Evolutionary conservation across 345 rosid genomes (phyloP), one percentile per base, ranked within the genome.

Genomic region (Citrus inodora): DNA sequence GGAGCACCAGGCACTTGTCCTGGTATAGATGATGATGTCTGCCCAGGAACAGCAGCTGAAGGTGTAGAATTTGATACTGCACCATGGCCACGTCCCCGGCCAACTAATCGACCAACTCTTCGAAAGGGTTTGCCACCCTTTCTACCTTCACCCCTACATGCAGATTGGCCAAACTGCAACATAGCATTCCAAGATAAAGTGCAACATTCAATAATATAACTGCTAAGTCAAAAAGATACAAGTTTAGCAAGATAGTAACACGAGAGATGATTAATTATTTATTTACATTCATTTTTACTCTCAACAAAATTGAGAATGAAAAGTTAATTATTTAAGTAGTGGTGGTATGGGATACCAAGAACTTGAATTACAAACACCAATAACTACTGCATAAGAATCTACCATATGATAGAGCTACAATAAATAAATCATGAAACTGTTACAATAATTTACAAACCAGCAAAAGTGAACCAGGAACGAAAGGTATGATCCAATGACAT

Each of bases 101-200:
- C 71, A 72, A 51, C 70, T 58, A 56, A 30, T 79, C 82, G 62
- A 60, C 75, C 60, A 65, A 82, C 79, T 61, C 84, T 81, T 76
- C 75, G 38, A 64, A 73, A 78, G 25, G 74, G 77, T 69, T 77
- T 81, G 28, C 80, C 80, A 61, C 78, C 83, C 70, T 40, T 85
- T 77, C 83, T 82, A 55, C 75, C 75, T 68, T 81, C 79, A 72
- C 79, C 77, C 73, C 79, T 80, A 76, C 62, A 63, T 6, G 84
- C 55, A 78, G 78, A 59, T 46, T 83, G 86, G 60, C 81, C 79
- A 74, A 76, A 55, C 86, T 85, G 86, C 55, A 74, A 67, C 78
- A 71, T 53, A 70, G 53, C 67, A 78, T 75, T 48, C 60, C 24
- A 24, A 77, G 75, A 74, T 71, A 27, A 76, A 66, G 72, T 60